Evolutionary conservation across 2,329 filamentous ascomycete species (phyloP).

Genomic region (Dissoconium aciculare): DNA sequence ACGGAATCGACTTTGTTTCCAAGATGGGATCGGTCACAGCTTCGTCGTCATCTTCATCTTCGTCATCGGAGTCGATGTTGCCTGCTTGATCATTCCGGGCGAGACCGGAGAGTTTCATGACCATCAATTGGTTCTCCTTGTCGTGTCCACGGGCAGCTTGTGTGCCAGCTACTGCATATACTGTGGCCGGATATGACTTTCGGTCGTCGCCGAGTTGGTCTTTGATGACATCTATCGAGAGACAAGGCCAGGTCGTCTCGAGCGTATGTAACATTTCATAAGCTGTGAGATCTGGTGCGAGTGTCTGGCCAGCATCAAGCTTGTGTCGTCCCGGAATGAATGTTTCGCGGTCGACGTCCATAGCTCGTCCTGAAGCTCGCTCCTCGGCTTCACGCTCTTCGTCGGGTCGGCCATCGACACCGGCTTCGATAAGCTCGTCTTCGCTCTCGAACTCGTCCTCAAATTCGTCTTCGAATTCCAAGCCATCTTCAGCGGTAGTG

Average conservation of each 20-base stretch:
- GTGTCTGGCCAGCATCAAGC: conserved; percentile 75
- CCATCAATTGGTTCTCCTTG: conserved; percentile 83
- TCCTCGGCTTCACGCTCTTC: conserved; percentile 86
- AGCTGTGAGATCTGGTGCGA: conserved; percentile 81
- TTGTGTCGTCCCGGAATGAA: conserved; percentile 94
- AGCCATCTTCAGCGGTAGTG: conserved; percentile 37
- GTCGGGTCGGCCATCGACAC: conserved; percentile 83
- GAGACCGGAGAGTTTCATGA: conserved; percentile 89
- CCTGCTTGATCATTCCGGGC: conserved; percentile 66
- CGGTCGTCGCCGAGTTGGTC: conserved; percentile 79
- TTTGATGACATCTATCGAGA: conserved; percentile 84
- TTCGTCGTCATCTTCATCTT: conserved; percentile 59
- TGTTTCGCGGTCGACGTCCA: conserved; percentile 86
- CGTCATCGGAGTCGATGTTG: conserved; percentile 52
- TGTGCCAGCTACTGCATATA: conserved; percentile 89
- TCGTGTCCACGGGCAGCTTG: conserved; percentile 64
- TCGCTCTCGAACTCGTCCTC: conserved; percentile 82
- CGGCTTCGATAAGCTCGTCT: conserved; percentile 82
- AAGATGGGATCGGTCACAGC: conserved; percentile 71
- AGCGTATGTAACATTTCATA: conserved; percentile 97
- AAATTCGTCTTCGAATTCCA: conserved; percentile 89
- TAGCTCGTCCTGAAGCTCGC: conserved; percentile 55
- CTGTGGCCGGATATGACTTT: conserved; percentile 83
- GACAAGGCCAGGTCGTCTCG: conserved; percentile 88
- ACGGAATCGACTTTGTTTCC: conserved; percentile 77